Evolutionary conservation across 371 early-diverging fungal species (phyloP), one percentile per base, ranked within the genome.

Genomic region (Entomophthora muscae): DNA sequence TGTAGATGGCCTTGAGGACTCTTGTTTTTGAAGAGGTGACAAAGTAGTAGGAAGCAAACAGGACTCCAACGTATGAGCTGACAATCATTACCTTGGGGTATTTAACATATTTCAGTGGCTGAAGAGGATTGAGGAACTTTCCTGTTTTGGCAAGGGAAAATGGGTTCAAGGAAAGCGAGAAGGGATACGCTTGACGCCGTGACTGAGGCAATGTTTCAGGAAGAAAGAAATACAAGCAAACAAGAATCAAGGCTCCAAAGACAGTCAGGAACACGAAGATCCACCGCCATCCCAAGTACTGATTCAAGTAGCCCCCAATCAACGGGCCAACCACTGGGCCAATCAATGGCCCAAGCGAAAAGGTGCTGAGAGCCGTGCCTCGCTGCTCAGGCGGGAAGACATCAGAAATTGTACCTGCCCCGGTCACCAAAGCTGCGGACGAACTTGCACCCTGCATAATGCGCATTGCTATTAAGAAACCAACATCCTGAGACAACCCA

Each of bases 401-500:
- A 60, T 78, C 80, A 21, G 78, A 70, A 22, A 89, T 81, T 2
- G 79, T 80, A 55, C 87, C 89, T 32, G 84, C 86, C 0, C 88
- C 88, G 0, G 86, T 79, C 17, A 82, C 77, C 57, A 83, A 78
- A 24, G 82, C 79, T 17, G 86, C 85, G 26, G 85, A 83, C 3
- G 85, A 76, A 1, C 88, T 87, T 27, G 75, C 71, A 13, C 86
- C 71, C 69, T 89, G 90, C 13, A 88, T 67, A 13, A 80, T 67
- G 0, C 90, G 79, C 57, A 84, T 76, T 17, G 70, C 66, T 27
- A 84, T 74, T 33, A 89, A 77, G 2, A 76, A 53, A 2, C 69
- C 64, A 31, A 84, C 76, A 22, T 61, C 73, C 0, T 68, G 66
- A 2, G 86, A 74, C 21, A 82, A 66, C 27, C 79, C 83, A 32